Evolutionary conservation across 2,329 filamentous ascomycete genomes (phyloP).

Genomic region (Fusarium acutatum): DNA sequence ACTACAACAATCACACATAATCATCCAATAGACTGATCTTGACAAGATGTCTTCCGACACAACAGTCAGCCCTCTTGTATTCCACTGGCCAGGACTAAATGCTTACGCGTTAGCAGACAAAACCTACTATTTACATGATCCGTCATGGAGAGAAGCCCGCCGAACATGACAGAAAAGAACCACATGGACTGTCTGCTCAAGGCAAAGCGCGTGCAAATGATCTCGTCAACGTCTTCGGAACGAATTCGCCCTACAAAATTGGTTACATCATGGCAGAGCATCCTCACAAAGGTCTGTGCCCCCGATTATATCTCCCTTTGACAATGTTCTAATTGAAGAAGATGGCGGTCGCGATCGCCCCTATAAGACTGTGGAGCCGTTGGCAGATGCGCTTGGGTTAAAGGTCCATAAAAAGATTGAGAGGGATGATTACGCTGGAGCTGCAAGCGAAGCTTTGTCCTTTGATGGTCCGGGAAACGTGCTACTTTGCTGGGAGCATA

Average conservation of each 20-base stretch:
- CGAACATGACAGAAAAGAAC: rapidly evolving
- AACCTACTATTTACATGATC: not conserved
- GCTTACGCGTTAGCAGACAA: not conserved
- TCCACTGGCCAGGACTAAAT: rapidly evolving
- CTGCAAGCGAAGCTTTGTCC: not conserved
- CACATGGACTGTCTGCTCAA: not conserved
- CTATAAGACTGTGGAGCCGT: not conserved
- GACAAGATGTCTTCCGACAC: not conserved
- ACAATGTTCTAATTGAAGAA: not conserved
- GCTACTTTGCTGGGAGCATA: not conserved
- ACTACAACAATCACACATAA: rapidly evolving
- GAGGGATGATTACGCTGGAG: not conserved
- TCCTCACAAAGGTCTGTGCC: rapidly evolving
- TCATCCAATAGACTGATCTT: rapidly evolving
- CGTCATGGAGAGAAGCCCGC: not conserved
- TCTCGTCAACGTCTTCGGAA: not conserved
- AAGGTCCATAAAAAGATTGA: not conserved
- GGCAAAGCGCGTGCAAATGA: not conserved
- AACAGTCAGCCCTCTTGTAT: not conserved
- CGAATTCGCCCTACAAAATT: not conserved
- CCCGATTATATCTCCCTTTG: rapidly evolving
- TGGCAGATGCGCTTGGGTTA: not conserved
- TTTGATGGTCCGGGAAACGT: not conserved
- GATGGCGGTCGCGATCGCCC: not conserved
- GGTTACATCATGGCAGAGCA: not conserved